Evolutionary conservation across 371 early-diverging fungal genomes (phyloP).

Genomic region (Synchytrium microbalum): DNA sequence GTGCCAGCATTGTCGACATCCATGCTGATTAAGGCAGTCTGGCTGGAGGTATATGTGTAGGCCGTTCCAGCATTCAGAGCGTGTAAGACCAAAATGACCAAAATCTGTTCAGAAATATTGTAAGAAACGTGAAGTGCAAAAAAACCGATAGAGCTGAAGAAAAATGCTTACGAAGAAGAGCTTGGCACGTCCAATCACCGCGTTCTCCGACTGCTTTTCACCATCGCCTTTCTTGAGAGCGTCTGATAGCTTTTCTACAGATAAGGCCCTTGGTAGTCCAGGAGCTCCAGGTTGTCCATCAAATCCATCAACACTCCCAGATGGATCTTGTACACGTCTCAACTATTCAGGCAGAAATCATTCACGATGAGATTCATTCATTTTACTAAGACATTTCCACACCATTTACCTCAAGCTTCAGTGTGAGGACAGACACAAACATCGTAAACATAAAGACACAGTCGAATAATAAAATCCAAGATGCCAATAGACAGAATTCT

Average conservation of each 20-base stretch:
- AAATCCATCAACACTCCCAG: conserved; percentile 10
- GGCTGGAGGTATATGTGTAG: not conserved
- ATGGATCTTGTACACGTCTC: not conserved
- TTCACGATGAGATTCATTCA: too few species aligned
- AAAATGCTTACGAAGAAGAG: conserved; percentile 41
- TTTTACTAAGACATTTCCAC: too few species aligned
- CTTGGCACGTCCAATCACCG: conserved; percentile 50
- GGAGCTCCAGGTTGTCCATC: conserved; percentile 22
- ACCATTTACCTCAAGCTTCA: conserved; percentile 69
- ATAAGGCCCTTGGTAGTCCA: conserved; percentile 2
- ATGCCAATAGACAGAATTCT: conserved; percentile 75
- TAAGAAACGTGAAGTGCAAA: not conserved
- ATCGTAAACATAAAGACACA: conserved; percentile 76
- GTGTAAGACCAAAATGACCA: conserved; percentile 63
- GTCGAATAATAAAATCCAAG: conserved; percentile 75
- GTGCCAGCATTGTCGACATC: not conserved
- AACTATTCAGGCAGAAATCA: not conserved
- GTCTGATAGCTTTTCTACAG: conserved; percentile 9
- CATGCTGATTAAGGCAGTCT: not conserved
- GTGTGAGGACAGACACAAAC: conserved; percentile 75
- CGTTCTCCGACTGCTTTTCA: conserved; percentile 13
- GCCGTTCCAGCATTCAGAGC: conserved; percentile 64
- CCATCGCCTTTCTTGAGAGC: not conserved
- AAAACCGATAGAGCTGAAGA: too few species aligned
- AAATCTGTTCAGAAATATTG: conserved; percentile 14